Conservation (phyloP, 2,329 filamentous ascomycete genomes). For the Botrytis fragariae region DNA sequence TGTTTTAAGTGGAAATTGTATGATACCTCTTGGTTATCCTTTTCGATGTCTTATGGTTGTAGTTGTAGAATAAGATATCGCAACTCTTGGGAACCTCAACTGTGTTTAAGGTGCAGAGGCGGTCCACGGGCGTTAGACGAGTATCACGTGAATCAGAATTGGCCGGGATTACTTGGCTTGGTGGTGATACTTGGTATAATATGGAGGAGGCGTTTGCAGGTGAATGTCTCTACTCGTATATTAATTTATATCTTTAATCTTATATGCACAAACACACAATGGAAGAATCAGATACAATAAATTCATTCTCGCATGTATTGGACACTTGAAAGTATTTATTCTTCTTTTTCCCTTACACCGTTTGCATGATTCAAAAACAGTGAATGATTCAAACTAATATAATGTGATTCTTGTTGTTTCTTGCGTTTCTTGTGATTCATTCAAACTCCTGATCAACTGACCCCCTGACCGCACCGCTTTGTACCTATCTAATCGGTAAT, state of each 20-base stretch:
- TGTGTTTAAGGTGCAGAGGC: constrained; percentile 22
- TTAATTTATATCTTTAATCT: background rate
- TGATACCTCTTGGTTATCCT: constrained; percentile 13
- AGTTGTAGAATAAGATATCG: constrained; percentile 17
- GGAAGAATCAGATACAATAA: background rate
- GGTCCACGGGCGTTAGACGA: constrained; percentile 22
- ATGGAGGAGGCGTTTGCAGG: background rate
- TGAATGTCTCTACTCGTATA: background rate
- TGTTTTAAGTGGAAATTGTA: background rate
- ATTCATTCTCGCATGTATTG: background rate
- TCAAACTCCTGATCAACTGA: constrained; percentile 15
- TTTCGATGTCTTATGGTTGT: constrained; percentile 12
- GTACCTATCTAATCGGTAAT: constrained; percentile 15
- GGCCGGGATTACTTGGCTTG: background rate
- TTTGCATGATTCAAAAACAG: background rate
- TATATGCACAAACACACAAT: background rate
- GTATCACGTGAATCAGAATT: constrained; percentile 13
- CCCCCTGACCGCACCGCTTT: constrained; percentile 7
- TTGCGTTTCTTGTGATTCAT: background rate
- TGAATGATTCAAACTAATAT: background rate
- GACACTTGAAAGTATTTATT: background rate
- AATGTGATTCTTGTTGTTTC: constrained; percentile 1
- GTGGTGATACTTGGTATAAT: background rate
- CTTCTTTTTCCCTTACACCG: background rate
- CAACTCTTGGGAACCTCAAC: constrained; percentile 17